phyloP scores from a whole-genome alignment of 2,329 filamentous ascomycete species.

The Xylariaceae sp. region DNA sequence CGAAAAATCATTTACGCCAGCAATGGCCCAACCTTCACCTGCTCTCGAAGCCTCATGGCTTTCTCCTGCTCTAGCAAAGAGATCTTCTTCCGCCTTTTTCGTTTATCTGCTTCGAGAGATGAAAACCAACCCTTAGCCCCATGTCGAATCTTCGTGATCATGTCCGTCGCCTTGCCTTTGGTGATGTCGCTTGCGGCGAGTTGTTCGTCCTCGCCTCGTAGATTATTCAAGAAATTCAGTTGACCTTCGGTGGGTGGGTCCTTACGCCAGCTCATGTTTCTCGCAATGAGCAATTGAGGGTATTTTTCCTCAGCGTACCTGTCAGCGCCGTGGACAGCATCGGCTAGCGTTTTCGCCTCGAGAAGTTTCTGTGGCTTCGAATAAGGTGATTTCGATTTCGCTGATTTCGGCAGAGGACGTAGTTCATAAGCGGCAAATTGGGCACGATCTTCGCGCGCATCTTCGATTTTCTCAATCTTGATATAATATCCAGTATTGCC shows the following conservation, averaged over 20 bases:
- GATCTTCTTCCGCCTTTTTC: constrained; percentile 38
- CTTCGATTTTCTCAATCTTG: constrained; percentile 42
- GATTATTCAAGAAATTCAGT: constrained; percentile 63
- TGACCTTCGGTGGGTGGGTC: constrained; percentile 59
- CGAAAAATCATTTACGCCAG: constrained; percentile 19
- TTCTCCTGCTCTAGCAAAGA: constrained; percentile 36
- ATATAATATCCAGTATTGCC: constrained; percentile 59
- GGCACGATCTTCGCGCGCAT: constrained; percentile 23
- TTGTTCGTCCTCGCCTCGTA: constrained; percentile 49
- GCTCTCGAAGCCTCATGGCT: constrained; percentile 41
- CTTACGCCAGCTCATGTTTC: constrained; percentile 64
- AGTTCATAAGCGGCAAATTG: constrained; percentile 44
- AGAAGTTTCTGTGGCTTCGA: constrained; percentile 65
- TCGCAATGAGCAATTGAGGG: constrained; percentile 60
- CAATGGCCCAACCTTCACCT: constrained; percentile 52
- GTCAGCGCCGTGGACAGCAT: constrained; percentile 80
- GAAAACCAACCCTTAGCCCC: constrained; percentile 64
- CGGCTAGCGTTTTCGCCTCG: constrained; percentile 57
- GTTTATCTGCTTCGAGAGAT: constrained; percentile 47
- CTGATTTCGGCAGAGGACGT: constrained; percentile 40
- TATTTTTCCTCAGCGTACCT: constrained; percentile 67
- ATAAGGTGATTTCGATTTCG: constrained; percentile 51
- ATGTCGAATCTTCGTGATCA: constrained; percentile 88
- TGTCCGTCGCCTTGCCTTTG: constrained; percentile 77
- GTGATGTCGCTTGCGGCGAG: constrained; percentile 55